Evolutionary conservation across 495 filamentous ascomycete genomes (phyloP).

Genomic region (Daldinia vernicosa): DNA sequence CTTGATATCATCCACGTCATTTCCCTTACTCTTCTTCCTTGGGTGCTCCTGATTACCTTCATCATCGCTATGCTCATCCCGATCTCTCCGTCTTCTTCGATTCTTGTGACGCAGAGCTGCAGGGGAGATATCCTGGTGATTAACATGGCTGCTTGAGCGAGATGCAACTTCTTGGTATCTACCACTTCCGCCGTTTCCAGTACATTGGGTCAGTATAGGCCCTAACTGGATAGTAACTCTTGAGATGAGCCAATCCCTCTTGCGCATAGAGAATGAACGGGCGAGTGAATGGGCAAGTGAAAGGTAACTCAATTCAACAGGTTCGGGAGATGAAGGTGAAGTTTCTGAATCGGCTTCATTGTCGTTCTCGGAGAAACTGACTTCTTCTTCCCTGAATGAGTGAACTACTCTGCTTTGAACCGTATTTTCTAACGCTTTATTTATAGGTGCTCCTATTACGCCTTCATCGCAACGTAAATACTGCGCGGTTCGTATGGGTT

Average conservation of each 20-base stretch:
- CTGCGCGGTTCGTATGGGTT: neutral
- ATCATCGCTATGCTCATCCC: neutral
- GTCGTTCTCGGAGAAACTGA: neutral
- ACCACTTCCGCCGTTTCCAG: neutral
- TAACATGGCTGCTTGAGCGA: too few relatives aligned
- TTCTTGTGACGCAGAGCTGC: neutral
- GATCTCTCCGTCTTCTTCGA: neutral
- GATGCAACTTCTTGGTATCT: neutral
- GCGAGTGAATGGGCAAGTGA: neutral
- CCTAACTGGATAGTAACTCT: neutral
- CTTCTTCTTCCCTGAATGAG: neutral
- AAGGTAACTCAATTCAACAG: neutral
- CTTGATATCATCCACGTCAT: neutral
- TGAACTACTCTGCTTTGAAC: too few relatives aligned
- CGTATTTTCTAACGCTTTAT: too few relatives aligned
- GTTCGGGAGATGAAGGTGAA: neutral
- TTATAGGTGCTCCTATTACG: neutral
- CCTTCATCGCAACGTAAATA: neutral
- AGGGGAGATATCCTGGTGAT: neutral
- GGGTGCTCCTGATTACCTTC: neutral
- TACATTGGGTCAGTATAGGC: neutral
- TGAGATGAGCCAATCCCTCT: neutral
- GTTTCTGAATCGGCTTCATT: neutral
- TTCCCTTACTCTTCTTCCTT: neutral
- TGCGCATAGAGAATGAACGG: neutral